These are phyloP conservation scores for Malassezia obtusa DNA, from an alignment of 1,284 basidiomycete species.

Conservation along the genomic window DNA sequence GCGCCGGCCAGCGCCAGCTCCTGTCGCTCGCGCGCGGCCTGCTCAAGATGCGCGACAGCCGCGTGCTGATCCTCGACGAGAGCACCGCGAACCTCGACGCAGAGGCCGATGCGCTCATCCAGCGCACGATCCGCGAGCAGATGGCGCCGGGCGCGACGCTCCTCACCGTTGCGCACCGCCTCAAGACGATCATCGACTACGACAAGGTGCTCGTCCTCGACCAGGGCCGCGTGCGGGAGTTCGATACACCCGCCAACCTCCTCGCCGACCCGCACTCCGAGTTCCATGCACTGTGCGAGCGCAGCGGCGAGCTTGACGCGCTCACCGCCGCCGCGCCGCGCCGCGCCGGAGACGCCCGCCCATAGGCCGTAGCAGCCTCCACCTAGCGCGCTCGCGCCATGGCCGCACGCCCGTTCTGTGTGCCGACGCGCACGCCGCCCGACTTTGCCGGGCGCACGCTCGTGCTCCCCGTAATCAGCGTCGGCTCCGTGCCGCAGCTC, in stretches of 20 bases:
- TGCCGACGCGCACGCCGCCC: neutral
- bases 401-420: neutral
- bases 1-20: conserved; percentile 54
- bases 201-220: conserved; percentile 54
- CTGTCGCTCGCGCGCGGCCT: conserved; percentile 54
- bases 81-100: conserved; percentile 50
- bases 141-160: conserved; percentile 50
- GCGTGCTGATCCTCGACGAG: conserved; percentile 55
- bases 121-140: conserved; percentile 51
- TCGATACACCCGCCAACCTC: conserved; percentile 60
- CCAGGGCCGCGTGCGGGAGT: conserved; percentile 63
- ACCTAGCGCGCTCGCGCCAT: neutral
- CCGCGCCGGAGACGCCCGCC: conserved; percentile 16
- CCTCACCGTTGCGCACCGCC: conserved; percentile 57
- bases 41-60: conserved; percentile 51
- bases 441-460: conserved; percentile 24
- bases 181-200: conserved; percentile 58
- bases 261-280: conserved; percentile 45
- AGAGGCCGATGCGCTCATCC: conserved; percentile 52
- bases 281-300: conserved; percentile 36
- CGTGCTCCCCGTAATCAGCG: conserved; percentile 30
- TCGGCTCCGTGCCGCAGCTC: conserved; percentile 36
- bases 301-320: conserved; percentile 33
- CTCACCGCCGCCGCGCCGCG: neutral
- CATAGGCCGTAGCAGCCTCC: neutral